Evolutionary conservation across 768 basidiomycete species (phyloP).

Genomic region (Leccinum longicurvipes): DNA sequence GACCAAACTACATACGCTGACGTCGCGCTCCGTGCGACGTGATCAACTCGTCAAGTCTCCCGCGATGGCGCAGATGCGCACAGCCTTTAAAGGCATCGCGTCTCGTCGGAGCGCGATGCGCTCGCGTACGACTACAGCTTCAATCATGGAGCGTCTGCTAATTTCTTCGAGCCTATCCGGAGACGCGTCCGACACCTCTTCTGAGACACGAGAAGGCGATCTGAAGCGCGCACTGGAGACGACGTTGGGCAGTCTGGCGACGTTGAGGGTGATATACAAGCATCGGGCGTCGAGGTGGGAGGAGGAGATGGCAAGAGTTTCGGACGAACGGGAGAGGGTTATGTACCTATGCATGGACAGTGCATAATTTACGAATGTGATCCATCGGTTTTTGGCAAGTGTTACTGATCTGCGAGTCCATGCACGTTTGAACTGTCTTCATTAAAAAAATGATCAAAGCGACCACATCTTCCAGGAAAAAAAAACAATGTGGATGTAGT

Average conservation of each 20-base stretch:
- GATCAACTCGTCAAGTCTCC: slow-evolving; percentile 46
- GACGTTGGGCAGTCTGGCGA: slow-evolving; percentile 61
- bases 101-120: slow-evolving; percentile 46
- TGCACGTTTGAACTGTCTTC: no score
- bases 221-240: slow-evolving; percentile 64
- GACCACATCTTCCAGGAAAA: no score
- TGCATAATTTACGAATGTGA: no score
- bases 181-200: slow-evolving; percentile 52
- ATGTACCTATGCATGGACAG: no score
- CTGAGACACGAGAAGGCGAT: slow-evolving; percentile 55
- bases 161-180: slow-evolving; percentile 39
- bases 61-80: slow-evolving; percentile 50
- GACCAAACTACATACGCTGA: slow-evolving; percentile 58
- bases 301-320: slow-evolving; percentile 66
- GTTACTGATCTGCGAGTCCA: no score
- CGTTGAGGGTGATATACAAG: slow-evolving; percentile 62
- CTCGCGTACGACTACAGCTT: slow-evolving; percentile 42
- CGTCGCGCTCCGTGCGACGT: slow-evolving; percentile 67
- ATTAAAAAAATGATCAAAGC: no score
- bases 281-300: slow-evolving; percentile 65
- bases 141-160: slow-evolving; percentile 46
- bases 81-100: slow-evolving; percentile 59
- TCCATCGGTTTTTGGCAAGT: no score
- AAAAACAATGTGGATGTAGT: no score
- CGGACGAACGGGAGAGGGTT: slow-evolving; percentile 64